Base-by-base conservation (phyloP, 2,329 filamentous ascomycete genomes). In the Aspergillus glaucus region DNA sequence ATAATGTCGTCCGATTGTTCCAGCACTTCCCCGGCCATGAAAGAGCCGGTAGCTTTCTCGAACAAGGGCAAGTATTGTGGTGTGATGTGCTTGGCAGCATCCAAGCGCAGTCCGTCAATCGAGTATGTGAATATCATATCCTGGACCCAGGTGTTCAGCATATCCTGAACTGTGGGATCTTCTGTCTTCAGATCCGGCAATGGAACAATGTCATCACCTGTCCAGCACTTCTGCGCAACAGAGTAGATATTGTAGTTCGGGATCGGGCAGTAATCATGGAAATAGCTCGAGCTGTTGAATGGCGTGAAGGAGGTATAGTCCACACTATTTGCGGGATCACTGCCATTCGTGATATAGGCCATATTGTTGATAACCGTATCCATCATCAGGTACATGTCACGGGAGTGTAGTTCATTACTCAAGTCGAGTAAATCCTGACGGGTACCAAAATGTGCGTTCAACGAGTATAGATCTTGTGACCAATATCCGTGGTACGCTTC, bases 281-380 rank as follows among this genome's bases (percentile, higher is more conserved):
- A 64, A 36, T 61, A 63, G n/a, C 55, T 51, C 28, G 51, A 17
- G 17, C 49, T 52, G 34, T 63, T 57, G 49, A 64, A 64, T 5
- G 60, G 61, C n/a, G 55, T 57, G 39, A 64, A 55, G 14, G 43
- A 46, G 15, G 56, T 54, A 45, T 63, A 63, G 49, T 64, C 54
- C 26, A 64, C 47, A 32, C 49, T 45, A 1, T 53, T 60, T 15
- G 55, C 55, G 1, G 62, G 61, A 36, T 62, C 45, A 22, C 55
- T 54, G 9, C 58, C 59, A 45, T 65, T 58, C 4, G 59, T 62
- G 7, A 63, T 59, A 10, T 57, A 66, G 6, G 62, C 71, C 66
- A 73, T 69, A 48, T 79, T 74, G 58, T 79, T 79, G 36, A 75
- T 70, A 8, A 78, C 75, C 2, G 76, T 69, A 52, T 79, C 76